Evolutionary conservation across 129 eudicot genomes (phyloP), one percentile per base, ranked within the genome.

Genomic region (Rutidosis leptorrhynchoides): DNA sequence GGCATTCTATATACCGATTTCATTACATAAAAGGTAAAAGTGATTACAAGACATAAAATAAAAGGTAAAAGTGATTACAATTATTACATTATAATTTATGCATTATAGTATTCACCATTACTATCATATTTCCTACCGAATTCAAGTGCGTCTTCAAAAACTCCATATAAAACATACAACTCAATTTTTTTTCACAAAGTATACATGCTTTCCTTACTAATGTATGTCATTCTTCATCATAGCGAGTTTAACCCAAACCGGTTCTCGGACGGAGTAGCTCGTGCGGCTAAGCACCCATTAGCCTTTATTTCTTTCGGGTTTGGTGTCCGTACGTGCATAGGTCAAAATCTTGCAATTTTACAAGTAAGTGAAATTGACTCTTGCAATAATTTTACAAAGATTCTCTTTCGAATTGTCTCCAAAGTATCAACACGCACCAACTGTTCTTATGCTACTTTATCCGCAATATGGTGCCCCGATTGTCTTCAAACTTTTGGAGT

Each of bases 401-500:
- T 85, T 79, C 79, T 72, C 89, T 20, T 90, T 84, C 63, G 65
- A 77, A 28, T 66, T 83, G 57, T 77, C 96, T 32, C 87, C 96
- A 27, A 72, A 76, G 7, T 88, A 88, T 76, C 87, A 85, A 55
- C 96, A 88, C 24, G 96, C 89, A 35, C 96, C 96, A 5, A 85
- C 89, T 27, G 96, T 88, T 52, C 70, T 88, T 49, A 85, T 88
- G 87, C 74, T 88, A n/a, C 82, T 88, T n/a, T 61, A 88, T 78
- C 96, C 96, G 2, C 96, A 88, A 70, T 74, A 88, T 3, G 96
- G 93, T 28, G 96, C 96, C 1, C 96, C 93, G 2, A 53, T 88
- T 65, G 65, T 79, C 72, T 88, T 88, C 60, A 81, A 72, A 56
- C 75, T 75, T 56, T 58, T 88, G 67, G 10, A 66, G 7, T 29